These are phyloP conservation scores for Bipolaris bicolor DNA, from an alignment of 2,329 filamentous ascomycete species.

Conservation along the genomic window DNA sequence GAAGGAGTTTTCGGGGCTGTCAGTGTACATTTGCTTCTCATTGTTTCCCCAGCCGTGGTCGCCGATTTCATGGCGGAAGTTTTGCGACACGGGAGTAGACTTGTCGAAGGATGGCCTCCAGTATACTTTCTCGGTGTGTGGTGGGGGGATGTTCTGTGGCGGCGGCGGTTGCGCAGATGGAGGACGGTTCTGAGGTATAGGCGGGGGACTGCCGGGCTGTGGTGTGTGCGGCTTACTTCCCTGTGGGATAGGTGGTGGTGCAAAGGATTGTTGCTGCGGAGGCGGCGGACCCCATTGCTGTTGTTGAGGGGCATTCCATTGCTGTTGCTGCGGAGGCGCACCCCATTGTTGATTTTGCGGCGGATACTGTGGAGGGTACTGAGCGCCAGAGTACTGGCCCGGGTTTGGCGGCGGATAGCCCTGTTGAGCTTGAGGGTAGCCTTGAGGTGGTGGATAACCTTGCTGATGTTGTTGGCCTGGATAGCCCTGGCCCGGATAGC, in stretches of 20 bases:
- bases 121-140: conserved; percentile 49
- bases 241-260: conserved; percentile 41
- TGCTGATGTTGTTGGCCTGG: conserved; percentile 19
- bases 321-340: conserved; percentile 16
- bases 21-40: conserved; percentile 64
- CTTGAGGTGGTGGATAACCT: conserved; percentile 20
- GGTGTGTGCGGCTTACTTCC: conserved; percentile 41
- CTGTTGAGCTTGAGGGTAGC: conserved; percentile 16
- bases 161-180: conserved; percentile 36
- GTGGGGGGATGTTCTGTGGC: conserved; percentile 35
- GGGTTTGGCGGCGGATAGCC: conserved; percentile 16
- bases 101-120: conserved; percentile 61
- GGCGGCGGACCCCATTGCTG: conserved; percentile 32
- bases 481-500: conserved; percentile 28
- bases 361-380: conserved; percentile 29
- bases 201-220: conserved; percentile 25
- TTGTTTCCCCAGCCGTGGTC: conserved; percentile 68
- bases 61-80: conserved; percentile 63
- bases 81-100: conserved; percentile 54
- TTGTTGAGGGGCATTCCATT: conserved; percentile 22
- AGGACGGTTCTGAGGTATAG: conserved; percentile 40
- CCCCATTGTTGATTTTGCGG: conserved; percentile 28
- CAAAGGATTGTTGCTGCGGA: conserved; percentile 32
- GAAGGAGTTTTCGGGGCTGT: conserved; percentile 59
- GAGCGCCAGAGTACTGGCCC: conserved; percentile 26